Evolutionary conservation across 225 moss, liverwort and hornwort species (phyloP).

Genomic region (Neckera pumila): DNA sequence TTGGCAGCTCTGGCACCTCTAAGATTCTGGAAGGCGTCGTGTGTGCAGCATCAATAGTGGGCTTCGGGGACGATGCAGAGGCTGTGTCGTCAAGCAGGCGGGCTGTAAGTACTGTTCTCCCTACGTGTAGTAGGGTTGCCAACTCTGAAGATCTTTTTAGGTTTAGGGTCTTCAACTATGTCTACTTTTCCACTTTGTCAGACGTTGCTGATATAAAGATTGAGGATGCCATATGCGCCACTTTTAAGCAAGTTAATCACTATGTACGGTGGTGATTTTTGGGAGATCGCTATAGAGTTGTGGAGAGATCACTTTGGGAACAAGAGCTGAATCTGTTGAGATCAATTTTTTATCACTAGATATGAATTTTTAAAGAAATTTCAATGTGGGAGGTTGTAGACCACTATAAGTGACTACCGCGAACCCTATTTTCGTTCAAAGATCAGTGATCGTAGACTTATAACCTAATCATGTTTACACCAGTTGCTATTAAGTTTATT

Average conservation of each 20-base stretch:
- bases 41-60: conserved; percentile 35
- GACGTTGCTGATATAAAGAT: not conserved
- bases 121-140: not conserved
- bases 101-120: conserved; percentile 26
- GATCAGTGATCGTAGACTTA: not conserved
- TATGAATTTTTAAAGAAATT: not conserved
- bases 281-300: not conserved
- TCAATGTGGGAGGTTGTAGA: not conserved
- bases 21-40: conserved; percentile 29
- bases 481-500: not conserved
- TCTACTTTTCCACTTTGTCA: not conserved
- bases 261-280: not conserved
- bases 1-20: conserved; percentile 21
- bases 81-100: conserved; percentile 49
- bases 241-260: not conserved
- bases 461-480: not conserved
- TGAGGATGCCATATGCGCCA: not conserved
- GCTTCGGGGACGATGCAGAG: conserved; percentile 20
- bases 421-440: not conserved
- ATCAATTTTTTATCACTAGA: not conserved
- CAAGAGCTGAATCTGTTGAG: not conserved
- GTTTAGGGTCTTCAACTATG: not conserved
- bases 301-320: not conserved
- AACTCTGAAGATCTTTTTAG: not conserved
- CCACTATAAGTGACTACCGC: not conserved